Evolutionary conservation across 257 asterid species (phyloP).

Genomic region (Anisodus acutangulus): DNA sequence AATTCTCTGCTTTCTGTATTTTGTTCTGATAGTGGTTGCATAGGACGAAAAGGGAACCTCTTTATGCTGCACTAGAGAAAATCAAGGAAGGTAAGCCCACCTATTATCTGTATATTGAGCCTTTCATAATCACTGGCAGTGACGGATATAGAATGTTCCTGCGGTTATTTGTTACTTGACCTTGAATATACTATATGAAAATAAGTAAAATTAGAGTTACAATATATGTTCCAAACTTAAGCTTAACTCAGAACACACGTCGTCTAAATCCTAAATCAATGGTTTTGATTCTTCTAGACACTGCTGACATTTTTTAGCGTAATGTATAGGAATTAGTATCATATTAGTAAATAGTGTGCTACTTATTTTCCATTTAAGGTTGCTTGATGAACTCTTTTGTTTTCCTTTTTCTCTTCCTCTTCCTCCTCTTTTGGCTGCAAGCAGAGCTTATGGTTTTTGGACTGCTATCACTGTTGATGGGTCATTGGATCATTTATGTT

Average conservation of each 20-base stretch:
- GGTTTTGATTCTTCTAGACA: neutral
- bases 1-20: slow-evolving; percentile 24
- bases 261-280: neutral
- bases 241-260: neutral
- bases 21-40: slow-evolving; percentile 72
- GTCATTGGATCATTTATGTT: slow-evolving; percentile 81
- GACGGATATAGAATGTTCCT: neutral
- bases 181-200: neutral
- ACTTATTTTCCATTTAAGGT: neutral
- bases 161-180: neutral
- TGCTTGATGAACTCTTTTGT: neutral
- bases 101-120: neutral
- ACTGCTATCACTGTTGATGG: slow-evolving; percentile 87
- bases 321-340: neutral
- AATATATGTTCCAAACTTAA: neutral
- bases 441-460: slow-evolving; percentile 95
- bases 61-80: slow-evolving; percentile 78
- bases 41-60: slow-evolving; percentile 78
- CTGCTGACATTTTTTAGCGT: neutral
- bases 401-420: neutral
- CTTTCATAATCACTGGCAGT: neutral
- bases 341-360: too few species aligned
- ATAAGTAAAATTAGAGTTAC: neutral
- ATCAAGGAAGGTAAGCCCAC: slow-evolving; percentile 76
- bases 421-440: slow-evolving; percentile 32